phyloP scores from a whole-genome alignment of 768 basidiomycete genomes.

The Erythrobasidium yunnanense region DNA sequence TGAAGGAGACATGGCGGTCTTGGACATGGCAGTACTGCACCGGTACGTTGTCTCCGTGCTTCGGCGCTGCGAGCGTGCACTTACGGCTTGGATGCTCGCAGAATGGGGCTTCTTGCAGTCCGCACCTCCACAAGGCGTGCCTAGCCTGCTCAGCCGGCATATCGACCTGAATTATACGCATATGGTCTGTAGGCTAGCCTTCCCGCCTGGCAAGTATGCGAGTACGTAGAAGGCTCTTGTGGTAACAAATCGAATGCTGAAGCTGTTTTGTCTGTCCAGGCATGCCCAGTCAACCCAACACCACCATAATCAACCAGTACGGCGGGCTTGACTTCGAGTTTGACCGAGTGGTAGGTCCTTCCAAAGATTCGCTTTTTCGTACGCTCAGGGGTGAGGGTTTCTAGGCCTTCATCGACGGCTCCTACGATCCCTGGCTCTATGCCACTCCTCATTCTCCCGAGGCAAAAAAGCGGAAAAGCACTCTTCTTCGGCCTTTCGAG shows the following conservation, averaged over 20 bases:
- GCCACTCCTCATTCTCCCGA: constrained; percentile 35
- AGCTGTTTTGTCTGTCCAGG: constrained; percentile 28
- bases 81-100: constrained; percentile 52
- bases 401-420: constrained; percentile 36
- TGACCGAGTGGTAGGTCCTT: constrained; percentile 7
- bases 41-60: constrained; percentile 44
- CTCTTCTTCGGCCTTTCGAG: constrained; percentile 66
- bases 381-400: background rate
- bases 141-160: constrained; percentile 68
- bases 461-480: constrained; percentile 59
- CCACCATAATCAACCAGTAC: constrained; percentile 32
- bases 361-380: background rate
- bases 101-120: constrained; percentile 89
- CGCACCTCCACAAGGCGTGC: constrained; percentile 49
- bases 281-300: constrained; percentile 26
- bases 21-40: constrained; percentile 59
- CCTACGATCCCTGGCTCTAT: constrained; percentile 35
- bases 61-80: background rate
- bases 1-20: constrained; percentile 67
- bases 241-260: constrained; percentile 36
- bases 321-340: constrained; percentile 22
- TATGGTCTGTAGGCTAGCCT: constrained; percentile 57
- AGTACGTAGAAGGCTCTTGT: background rate
- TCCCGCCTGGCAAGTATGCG: constrained; percentile 34
- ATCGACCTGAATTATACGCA: constrained; percentile 61